These are phyloP conservation scores for Saccharomycopsis hybrid DNA, from an alignment of 1,139 yeast genomes.

Conservation along the genomic window DNA sequence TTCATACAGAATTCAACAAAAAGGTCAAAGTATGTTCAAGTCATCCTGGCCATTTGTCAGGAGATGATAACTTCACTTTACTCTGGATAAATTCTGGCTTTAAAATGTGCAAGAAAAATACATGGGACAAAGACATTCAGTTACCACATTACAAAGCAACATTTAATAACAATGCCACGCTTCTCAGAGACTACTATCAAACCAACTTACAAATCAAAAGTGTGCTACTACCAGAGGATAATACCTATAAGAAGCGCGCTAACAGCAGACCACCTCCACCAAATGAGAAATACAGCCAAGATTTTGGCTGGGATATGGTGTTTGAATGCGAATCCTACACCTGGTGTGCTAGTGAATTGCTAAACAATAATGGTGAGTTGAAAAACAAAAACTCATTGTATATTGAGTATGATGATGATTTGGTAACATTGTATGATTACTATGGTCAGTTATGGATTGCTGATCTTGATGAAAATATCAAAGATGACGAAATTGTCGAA, in stretches of 20 bases:
- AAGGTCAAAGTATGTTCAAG: slow-evolving; percentile 43
- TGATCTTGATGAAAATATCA: background rate
- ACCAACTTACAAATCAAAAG: slow-evolving; percentile 9
- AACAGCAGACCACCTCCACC: background rate
- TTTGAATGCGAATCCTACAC: slow-evolving; percentile 11
- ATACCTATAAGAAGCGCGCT: slow-evolving; percentile 8
- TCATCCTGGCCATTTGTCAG: slow-evolving; percentile 60
- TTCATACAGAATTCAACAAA: background rate
- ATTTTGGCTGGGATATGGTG: slow-evolving; percentile 14
- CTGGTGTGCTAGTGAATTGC: slow-evolving; percentile 19
- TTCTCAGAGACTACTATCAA: slow-evolving; percentile 10
- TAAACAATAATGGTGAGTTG: slow-evolving; percentile 6
- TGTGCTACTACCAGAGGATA: slow-evolving; percentile 15
- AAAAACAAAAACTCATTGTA: slow-evolving; percentile 5
- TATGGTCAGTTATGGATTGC: slow-evolving; percentile 15
- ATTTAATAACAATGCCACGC: slow-evolving; percentile 8
- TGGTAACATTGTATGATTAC: slow-evolving; percentile 14
- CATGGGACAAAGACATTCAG: slow-evolving; percentile 25
- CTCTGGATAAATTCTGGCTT: slow-evolving; percentile 70
- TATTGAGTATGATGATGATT: slow-evolving; percentile 11
- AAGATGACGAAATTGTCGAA: slow-evolving; percentile 1
- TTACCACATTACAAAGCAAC: background rate
- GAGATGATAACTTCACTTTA: slow-evolving; percentile 37
- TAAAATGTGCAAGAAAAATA: slow-evolving; percentile 41
- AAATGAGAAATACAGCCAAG: background rate